These are phyloP conservation scores for Suillus plorans DNA, from an alignment of 768 basidiomycete genomes.

Conservation along the genomic window DNA sequence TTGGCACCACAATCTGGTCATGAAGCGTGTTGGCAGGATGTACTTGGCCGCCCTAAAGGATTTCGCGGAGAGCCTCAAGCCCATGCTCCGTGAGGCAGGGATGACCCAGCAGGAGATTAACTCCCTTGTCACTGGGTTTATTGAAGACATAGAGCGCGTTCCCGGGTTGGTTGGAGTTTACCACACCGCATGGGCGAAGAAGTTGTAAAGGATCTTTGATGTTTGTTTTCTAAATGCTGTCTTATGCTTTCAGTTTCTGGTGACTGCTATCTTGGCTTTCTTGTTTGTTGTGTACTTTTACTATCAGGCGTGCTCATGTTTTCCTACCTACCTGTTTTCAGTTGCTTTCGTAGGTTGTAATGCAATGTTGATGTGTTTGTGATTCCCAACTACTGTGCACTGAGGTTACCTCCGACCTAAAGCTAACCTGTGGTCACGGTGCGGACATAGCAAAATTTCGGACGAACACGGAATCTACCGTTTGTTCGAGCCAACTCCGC, in stretches of 20 bases:
- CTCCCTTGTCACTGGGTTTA: constrained; percentile 39
- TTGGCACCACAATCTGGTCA: constrained; percentile 37
- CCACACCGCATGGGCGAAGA: constrained; percentile 49
- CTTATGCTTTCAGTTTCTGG: constrained; percentile 1
- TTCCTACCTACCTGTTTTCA: constrained; percentile 2
- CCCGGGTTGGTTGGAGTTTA: constrained; percentile 49
- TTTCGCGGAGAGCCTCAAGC: constrained; percentile 50
- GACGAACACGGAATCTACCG: constrained; percentile 28
- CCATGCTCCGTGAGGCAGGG: constrained; percentile 42
- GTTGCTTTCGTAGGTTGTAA: background rate
- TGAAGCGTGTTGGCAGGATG: constrained; percentile 40
- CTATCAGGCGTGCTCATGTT: background rate
- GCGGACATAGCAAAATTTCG: constrained; percentile 15
- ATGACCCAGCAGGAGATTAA: constrained; percentile 36
- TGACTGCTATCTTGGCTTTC: background rate
- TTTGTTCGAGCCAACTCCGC: constrained; percentile 25
- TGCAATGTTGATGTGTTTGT: background rate
- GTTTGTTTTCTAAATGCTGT: background rate
- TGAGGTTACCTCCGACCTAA: background rate
- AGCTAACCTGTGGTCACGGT: background rate
- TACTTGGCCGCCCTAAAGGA: constrained; percentile 39
- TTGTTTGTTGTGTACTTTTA: background rate
- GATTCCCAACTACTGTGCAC: background rate
- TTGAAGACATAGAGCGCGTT: constrained; percentile 46
- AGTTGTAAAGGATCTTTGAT: constrained; percentile 14